These are phyloP conservation scores for Chlorella sp. DNA, from an alignment of 139 green algal species.

Conservation along the genomic window DNA sequence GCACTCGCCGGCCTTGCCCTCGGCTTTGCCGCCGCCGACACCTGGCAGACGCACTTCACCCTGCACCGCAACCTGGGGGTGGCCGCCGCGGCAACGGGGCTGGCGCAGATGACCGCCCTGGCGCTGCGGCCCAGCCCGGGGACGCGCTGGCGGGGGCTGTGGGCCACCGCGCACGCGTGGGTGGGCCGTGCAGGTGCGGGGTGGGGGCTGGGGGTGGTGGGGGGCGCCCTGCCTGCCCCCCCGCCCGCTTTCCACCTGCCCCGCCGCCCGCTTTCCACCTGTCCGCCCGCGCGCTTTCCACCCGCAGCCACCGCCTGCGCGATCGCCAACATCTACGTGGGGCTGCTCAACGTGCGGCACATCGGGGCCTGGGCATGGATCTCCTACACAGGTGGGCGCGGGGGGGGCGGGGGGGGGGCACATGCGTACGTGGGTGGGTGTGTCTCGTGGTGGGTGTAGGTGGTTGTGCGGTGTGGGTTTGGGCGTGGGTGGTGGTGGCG, in stretches of 20 bases:
- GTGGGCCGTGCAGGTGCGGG: background rate
- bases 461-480: too few species aligned
- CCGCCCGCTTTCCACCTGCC: too few species aligned
- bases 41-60: conserved; percentile 12
- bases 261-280: too few species aligned
- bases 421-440: too few species aligned
- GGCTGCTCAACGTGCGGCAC: conserved; percentile 18
- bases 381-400: conserved; percentile 6
- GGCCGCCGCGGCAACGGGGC: conserved; percentile 30
- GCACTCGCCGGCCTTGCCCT: conserved; percentile 22
- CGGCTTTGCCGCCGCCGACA: conserved; percentile 4
- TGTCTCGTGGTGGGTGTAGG: too few species aligned
- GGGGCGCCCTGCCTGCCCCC: background rate
- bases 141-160: too few species aligned
- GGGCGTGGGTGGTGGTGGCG: too few species aligned
- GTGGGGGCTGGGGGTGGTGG: background rate
- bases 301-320: too few species aligned
- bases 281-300: too few species aligned
- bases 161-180: too few species aligned
- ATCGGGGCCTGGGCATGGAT: conserved; percentile 15
- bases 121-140: background rate
- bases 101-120: conserved; percentile 18
- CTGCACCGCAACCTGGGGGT: conserved; percentile 34
- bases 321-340: conserved; percentile 32
- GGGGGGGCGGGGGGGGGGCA: too few species aligned